Evolutionary conservation across 192 early-diverging fungal species (phyloP).

Genomic region (Helicostylum pulchrum): DNA sequence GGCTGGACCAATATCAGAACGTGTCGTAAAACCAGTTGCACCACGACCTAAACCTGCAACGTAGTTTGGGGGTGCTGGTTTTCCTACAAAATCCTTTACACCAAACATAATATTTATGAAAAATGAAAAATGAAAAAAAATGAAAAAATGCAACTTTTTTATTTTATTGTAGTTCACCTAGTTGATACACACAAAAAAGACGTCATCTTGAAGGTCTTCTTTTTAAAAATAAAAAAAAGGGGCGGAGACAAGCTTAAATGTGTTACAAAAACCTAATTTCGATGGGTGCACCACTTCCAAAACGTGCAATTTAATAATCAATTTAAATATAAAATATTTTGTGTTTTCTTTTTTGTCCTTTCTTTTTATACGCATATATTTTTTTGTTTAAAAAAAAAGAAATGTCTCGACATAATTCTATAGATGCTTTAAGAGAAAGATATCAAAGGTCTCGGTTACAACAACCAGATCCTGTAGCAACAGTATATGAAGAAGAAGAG

Average conservation of each 20-base stretch:
- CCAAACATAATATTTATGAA: constrained; percentile 47
- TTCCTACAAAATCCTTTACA: constrained; percentile 88
- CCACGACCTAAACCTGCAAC: constrained; percentile 96
- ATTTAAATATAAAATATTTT: no score
- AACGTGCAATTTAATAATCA: no score
- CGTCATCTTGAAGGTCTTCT: no score
- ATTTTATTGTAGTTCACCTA: no score
- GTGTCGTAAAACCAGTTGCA: constrained; percentile 96
- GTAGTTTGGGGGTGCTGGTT: constrained; percentile 92
- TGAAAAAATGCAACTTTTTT: no score
- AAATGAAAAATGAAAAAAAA: neutral
- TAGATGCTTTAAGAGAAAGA: constrained; percentile 15
- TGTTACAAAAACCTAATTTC: no score
- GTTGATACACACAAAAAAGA: no score
- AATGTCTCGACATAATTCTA: constrained; percentile 16
- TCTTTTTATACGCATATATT: no score
- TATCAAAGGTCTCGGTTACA: constrained; percentile 11
- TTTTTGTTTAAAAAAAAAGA: neutral
- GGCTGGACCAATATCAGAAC: constrained; percentile 96
- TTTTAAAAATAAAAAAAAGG: no score
- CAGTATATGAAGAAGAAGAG: constrained; percentile 23
- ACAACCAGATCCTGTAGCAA: constrained; percentile 13
- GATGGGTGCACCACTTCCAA: no score
- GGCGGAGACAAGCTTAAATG: no score
- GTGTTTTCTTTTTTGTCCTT: neutral